Conservation (phyloP, 1,284 basidiomycete genomes). For the Puccinia triticina region DNA sequence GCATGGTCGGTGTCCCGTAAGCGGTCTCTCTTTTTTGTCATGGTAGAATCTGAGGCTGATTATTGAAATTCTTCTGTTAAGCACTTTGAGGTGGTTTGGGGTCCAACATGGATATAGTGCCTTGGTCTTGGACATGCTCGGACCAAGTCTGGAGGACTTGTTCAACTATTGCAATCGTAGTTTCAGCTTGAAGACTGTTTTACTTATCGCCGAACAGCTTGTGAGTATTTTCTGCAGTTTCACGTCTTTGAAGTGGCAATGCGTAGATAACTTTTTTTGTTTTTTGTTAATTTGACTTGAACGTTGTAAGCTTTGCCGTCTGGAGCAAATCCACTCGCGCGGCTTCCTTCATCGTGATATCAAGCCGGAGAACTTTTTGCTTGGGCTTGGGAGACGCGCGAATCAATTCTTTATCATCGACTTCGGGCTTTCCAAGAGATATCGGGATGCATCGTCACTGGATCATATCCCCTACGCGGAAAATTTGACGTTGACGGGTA, state of each 20-base stretch:
- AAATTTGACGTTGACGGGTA: constrained; percentile 99
- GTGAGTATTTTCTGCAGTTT: constrained; percentile 64
- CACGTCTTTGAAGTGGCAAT: background rate
- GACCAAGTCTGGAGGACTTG: constrained; percentile 90
- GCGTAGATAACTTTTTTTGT: background rate
- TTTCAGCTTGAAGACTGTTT: constrained; percentile 94
- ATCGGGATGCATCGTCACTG: constrained; percentile 98
- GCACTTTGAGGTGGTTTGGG: constrained; percentile 79
- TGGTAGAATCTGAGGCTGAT: background rate
- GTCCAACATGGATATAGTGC: constrained; percentile 99
- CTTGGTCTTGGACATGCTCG: constrained; percentile 97
- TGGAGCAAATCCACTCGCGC: constrained; percentile 98
- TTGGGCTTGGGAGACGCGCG: constrained; percentile 99
- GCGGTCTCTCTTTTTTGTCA: constrained; percentile 64
- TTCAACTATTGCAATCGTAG: constrained; percentile 97
- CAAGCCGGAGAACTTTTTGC: constrained; percentile 99
- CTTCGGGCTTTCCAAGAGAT: constrained; percentile 99
- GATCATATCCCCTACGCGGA: constrained; percentile 98
- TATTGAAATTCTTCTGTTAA: background rate
- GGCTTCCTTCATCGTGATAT: constrained; percentile 99
- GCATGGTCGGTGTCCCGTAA: constrained; percentile 96
- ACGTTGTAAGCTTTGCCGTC: constrained; percentile 80
- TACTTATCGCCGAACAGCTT: constrained; percentile 94
- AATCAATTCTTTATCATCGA: constrained; percentile 77
- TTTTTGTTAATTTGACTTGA: background rate